phyloP scores from a whole-genome alignment of 2,329 filamentous ascomycete species.

The Spiromastix sp. region DNA sequence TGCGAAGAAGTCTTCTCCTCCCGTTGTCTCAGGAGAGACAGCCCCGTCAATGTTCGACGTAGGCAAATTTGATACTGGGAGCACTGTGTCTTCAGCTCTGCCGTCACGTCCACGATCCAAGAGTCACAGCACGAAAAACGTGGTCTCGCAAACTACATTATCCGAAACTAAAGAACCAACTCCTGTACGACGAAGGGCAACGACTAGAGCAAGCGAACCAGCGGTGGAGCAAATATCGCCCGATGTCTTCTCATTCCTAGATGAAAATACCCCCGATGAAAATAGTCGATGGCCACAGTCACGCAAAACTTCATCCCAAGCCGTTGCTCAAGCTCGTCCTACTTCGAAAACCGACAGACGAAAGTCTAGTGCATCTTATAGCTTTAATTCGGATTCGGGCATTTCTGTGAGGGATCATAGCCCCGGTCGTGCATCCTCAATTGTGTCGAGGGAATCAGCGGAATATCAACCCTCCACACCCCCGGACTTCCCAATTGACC shows the following conservation, averaged over 20 bases:
- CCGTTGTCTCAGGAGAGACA: conserved; percentile 3
- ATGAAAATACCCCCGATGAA: conserved; percentile 13
- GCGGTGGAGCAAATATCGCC: conserved; percentile 11
- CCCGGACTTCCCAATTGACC: conserved; percentile 18
- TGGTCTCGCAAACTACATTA: neutral
- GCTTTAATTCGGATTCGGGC: conserved; percentile 24
- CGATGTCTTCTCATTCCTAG: conserved; percentile 32
- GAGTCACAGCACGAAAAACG: conserved; percentile 6
- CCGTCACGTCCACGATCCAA: conserved; percentile 5
- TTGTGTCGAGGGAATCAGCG: conserved; percentile 18
- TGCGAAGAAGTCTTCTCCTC: conserved; percentile 7
- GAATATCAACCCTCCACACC: conserved; percentile 20
- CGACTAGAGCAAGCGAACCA: conserved; percentile 6
- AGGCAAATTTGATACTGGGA: too few species aligned
- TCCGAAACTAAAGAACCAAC: conserved; percentile 1
- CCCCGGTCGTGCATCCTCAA: conserved; percentile 23
- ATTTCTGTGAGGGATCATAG: conserved; percentile 23
- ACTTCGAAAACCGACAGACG: conserved; percentile 9
- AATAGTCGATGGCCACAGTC: conserved; percentile 1
- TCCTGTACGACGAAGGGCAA: conserved; percentile 4
- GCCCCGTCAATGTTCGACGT: conserved; percentile 1
- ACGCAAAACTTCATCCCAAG: conserved; percentile 2
- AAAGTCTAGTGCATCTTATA: conserved; percentile 14
- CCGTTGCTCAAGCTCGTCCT: conserved; percentile 5
- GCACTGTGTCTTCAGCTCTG: too few species aligned